Evolutionary conservation across 1,139 yeast species (phyloP).

Genomic region (Blastobotrys aristatus): DNA sequence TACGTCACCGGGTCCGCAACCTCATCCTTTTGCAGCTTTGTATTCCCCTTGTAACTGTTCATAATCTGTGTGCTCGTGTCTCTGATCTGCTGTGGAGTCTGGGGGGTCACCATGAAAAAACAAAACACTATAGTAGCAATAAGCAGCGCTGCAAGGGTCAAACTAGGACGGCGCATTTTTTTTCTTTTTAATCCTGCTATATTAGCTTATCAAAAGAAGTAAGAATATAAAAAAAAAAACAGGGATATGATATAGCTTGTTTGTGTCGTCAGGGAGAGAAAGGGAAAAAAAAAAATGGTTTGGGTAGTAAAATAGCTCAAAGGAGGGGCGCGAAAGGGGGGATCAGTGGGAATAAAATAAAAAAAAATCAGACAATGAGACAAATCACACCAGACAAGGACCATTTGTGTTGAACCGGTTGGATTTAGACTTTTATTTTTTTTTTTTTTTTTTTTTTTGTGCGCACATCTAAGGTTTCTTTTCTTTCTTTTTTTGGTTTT

Average conservation of each 20-base stretch:
- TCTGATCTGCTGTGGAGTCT: not conserved
- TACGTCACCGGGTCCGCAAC: not conserved
- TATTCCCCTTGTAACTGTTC: not conserved
- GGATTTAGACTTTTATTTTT: no score
- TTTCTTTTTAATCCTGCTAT: not conserved
- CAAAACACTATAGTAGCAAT: slow-evolving; percentile 23
- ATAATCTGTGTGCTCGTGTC: not conserved
- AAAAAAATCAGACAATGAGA: no score
- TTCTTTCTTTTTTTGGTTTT: no score
- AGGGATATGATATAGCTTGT: no score
- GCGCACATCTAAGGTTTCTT: no score
- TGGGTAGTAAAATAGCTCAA: not conserved
- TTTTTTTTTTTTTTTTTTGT: no score
- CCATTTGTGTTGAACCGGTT: no score
- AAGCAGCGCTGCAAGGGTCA: slow-evolving; percentile 23
- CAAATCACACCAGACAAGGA: no score
- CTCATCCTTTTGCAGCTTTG: not conserved
- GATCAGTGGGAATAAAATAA: no score
- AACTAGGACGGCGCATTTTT: slow-evolving; percentile 26
- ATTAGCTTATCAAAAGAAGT: not conserved
- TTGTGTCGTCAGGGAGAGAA: not conserved
- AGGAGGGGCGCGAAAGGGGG: no score
- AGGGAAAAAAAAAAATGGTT: no score
- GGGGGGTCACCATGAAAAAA: slow-evolving; percentile 18
- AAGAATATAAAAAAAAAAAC: not conserved